These are phyloP conservation scores for Blepharisma japonicum DNA, from an alignment of 73 alveolate species.

Conservation along the genomic window DNA sequence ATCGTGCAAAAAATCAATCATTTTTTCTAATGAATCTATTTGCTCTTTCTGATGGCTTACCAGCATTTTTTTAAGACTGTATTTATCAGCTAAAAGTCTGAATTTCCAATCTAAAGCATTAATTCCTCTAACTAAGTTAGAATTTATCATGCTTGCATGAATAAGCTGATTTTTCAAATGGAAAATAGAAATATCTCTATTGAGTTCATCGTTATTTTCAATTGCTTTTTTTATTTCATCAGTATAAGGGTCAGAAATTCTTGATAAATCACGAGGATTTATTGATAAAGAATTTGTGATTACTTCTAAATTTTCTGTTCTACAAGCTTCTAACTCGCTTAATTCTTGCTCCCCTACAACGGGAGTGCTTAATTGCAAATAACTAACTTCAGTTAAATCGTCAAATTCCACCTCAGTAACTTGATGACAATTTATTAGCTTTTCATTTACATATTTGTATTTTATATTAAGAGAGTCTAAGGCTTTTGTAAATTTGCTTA, in stretches of 20 bases:
- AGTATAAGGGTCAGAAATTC: neutral
- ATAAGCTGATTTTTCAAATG: conserved; percentile 17
- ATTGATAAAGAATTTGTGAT: too few species aligned
- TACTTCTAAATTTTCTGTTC: neutral
- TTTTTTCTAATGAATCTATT: conserved; percentile 13
- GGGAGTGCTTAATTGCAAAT: too few species aligned
- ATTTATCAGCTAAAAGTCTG: neutral
- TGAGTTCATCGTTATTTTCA: conserved; percentile 3
- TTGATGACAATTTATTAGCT: neutral
- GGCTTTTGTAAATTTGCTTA: neutral
- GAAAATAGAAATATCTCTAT: neutral
- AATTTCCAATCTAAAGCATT: conserved; percentile 13
- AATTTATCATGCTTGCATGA: conserved; percentile 15
- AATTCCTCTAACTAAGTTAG: neutral
- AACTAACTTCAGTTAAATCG: neutral
- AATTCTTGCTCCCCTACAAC: too few species aligned
- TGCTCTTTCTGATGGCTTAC: neutral
- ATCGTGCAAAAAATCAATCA: conserved; percentile 9
- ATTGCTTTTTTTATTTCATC: conserved; percentile 7
- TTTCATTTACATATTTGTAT: neutral
- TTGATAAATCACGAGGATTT: too few species aligned
- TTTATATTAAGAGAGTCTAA: conserved; percentile 2
- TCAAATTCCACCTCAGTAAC: conserved; percentile 2
- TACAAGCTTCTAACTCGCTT: neutral
- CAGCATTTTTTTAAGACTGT: neutral